Evolutionary conservation across 192 early-diverging fungal genomes (phyloP).

Genomic region (Backusella tuberculispora): DNA sequence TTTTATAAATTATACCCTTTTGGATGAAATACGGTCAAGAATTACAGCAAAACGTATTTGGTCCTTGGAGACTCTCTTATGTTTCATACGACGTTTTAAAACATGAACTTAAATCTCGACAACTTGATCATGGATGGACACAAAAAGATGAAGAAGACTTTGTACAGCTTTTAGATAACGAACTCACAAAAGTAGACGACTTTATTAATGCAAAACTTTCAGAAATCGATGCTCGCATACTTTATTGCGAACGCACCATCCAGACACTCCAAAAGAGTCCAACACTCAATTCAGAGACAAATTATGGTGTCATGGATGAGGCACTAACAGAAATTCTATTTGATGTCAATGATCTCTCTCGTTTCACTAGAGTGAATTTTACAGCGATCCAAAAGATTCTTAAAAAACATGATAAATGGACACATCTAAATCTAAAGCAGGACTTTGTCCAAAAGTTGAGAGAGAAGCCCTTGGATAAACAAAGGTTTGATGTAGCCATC

Average conservation of each 20-base stretch:
- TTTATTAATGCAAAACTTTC: slow-evolving; percentile 76
- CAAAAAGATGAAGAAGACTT: slow-evolving; percentile 65
- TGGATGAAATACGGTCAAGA: slow-evolving; percentile 41
- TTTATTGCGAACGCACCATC: slow-evolving; percentile 65
- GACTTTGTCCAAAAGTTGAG: slow-evolving; percentile 35
- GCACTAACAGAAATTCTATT: slow-evolving; percentile 60
- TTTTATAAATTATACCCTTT: neutral
- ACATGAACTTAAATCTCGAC: slow-evolving; percentile 45
- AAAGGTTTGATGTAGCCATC: slow-evolving; percentile 86
- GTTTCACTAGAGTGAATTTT: slow-evolving; percentile 83
- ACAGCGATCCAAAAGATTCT: slow-evolving; percentile 90
- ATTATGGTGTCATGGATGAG: slow-evolving; percentile 61
- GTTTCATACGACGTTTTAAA: slow-evolving; percentile 40
- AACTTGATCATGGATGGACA: slow-evolving; percentile 56
- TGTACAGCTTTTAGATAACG: slow-evolving; percentile 36
- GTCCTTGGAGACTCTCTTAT: slow-evolving; percentile 40
- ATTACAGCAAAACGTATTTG: slow-evolving; percentile 43
- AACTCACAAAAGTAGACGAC: slow-evolving; percentile 57
- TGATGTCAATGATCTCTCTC: slow-evolving; percentile 80
- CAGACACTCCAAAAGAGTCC: slow-evolving; percentile 37
- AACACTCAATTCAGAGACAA: slow-evolving; percentile 58
- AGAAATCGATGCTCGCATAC: slow-evolving; percentile 75
- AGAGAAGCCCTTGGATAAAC: slow-evolving; percentile 74
- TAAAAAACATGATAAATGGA: slow-evolving; percentile 93
- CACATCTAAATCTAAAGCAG: slow-evolving; percentile 27